Evolutionary conservation across 768 basidiomycete genomes (phyloP).

Genomic region (Phylloporus sp.): DNA sequence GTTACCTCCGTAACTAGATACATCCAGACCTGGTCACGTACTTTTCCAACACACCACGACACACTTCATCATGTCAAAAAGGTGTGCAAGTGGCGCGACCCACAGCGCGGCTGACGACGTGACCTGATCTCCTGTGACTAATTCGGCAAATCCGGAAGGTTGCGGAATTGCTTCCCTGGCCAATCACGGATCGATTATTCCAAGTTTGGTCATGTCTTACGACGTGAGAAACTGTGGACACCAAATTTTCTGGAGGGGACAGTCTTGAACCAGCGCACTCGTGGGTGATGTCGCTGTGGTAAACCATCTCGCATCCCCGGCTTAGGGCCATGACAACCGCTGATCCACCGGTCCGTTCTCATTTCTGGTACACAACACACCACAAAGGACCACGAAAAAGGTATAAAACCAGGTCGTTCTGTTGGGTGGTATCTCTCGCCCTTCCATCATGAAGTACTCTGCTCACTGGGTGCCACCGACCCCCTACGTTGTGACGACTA

Average conservation of each 20-base stretch:
- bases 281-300: conserved; percentile 53
- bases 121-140: conserved; percentile 90
- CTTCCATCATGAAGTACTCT: neutral
- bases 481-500: conserved; percentile 3
- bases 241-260: conserved; percentile 96
- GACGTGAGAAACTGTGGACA: conserved; percentile 60
- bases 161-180: conserved; percentile 95
- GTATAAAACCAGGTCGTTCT: conserved; percentile 12
- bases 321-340: conserved; percentile 80
- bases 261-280: conserved; percentile 91
- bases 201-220: conserved; percentile 65
- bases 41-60: conserved; percentile 97
- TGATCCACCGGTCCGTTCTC: conserved; percentile 42
- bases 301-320: conserved; percentile 75
- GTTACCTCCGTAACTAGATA: neutral
- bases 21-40: conserved; percentile 38
- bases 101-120: conserved; percentile 24
- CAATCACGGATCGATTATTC: conserved; percentile 83
- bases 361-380: too few species aligned
- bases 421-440: neutral
- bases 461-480: conserved; percentile 1
- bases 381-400: neutral
- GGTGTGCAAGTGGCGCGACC: neutral
- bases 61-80: conserved; percentile 52
- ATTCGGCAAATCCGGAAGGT: conserved; percentile 82